Conservation (phyloP, 108 stramenopile species). For the Skeletonema grethae region DNA sequence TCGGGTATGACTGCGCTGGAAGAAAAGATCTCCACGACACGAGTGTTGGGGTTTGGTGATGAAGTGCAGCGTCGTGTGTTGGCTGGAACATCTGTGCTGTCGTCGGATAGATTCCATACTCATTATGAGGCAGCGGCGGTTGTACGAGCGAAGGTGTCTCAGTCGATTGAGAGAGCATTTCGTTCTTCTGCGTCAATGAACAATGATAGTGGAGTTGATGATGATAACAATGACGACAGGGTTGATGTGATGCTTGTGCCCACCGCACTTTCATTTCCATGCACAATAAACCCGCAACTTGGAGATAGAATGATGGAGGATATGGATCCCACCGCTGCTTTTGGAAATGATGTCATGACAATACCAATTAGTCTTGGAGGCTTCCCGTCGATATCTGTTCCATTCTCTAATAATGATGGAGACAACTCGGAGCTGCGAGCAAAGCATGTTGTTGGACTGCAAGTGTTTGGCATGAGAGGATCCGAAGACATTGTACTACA, state of each 20-base stretch:
- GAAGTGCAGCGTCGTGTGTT: constrained; percentile 84
- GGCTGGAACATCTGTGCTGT: constrained; percentile 84
- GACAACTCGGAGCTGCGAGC: not conserved
- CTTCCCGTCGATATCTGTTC: constrained; percentile 80
- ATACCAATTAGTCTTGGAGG: constrained; percentile 86
- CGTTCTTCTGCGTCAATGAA: constrained; percentile 7
- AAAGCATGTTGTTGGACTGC: constrained; percentile 31
- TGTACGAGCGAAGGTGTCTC: constrained; percentile 65
- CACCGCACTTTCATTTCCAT: constrained; percentile 69
- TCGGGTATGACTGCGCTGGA: constrained; percentile 56
- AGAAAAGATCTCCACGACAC: constrained; percentile 67
- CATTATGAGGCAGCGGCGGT: constrained; percentile 88
- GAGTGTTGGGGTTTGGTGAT: constrained; percentile 76
- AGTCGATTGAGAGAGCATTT: constrained; percentile 59
- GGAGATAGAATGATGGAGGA: constrained; percentile 14
- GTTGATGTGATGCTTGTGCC: constrained; percentile 85
- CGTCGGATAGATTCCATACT: constrained; percentile 83
- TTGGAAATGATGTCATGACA: constrained; percentile 94
- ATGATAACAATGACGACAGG: constrained; percentile 14
- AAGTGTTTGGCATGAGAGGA: constrained; percentile 59
- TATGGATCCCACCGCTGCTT: constrained; percentile 67
- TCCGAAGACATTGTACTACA: constrained; percentile 52
- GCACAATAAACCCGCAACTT: constrained; percentile 34
- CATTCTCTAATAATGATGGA: constrained; percentile 27
- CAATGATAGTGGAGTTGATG: constrained; percentile 4